Evolutionary conservation across 331 rosid species (phyloP).

Genomic region (Rosa hybrid): DNA sequence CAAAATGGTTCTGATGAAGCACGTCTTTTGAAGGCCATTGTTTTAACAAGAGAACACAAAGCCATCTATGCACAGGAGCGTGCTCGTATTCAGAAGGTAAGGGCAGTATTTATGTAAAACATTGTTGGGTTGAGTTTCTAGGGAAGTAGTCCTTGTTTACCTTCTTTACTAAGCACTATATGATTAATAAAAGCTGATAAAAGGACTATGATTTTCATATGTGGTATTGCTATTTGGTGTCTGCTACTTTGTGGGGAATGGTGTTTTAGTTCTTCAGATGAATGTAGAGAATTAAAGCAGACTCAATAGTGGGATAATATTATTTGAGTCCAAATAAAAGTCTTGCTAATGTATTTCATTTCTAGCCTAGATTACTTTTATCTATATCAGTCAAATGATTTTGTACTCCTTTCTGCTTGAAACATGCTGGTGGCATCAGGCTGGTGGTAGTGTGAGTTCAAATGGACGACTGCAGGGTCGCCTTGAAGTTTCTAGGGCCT

Average conservation of each 20-base stretch:
- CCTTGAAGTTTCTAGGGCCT: conserved; percentile 87
- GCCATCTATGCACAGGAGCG: conserved; percentile 88
- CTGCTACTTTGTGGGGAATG: neutral
- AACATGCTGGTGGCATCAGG: conserved; percentile 44
- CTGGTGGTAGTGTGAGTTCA: conserved; percentile 79
- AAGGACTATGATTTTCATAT: neutral
- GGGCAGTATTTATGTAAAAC: conserved; percentile 16
- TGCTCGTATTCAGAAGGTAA: conserved; percentile 82
- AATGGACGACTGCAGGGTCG: conserved; percentile 90
- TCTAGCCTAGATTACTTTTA: neutral
- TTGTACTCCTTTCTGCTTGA: conserved; percentile 16
- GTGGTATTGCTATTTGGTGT: neutral
- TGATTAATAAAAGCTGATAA: neutral
- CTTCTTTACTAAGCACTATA: neutral
- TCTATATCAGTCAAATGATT: conserved; percentile 1
- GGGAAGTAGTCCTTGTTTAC: neutral
- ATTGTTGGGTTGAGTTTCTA: conserved; percentile 3
- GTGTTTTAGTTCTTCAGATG: neutral
- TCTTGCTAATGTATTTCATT: neutral
- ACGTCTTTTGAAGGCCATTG: conserved; percentile 66
- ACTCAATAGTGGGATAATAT: neutral
- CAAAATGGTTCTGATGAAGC: conserved; percentile 44
- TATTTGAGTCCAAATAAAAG: neutral
- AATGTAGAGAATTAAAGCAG: neutral
- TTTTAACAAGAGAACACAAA: conserved; percentile 87